phyloP scores from a whole-genome alignment of 441 rosid genomes.

The Pelargonium cotyledonis region DNA sequence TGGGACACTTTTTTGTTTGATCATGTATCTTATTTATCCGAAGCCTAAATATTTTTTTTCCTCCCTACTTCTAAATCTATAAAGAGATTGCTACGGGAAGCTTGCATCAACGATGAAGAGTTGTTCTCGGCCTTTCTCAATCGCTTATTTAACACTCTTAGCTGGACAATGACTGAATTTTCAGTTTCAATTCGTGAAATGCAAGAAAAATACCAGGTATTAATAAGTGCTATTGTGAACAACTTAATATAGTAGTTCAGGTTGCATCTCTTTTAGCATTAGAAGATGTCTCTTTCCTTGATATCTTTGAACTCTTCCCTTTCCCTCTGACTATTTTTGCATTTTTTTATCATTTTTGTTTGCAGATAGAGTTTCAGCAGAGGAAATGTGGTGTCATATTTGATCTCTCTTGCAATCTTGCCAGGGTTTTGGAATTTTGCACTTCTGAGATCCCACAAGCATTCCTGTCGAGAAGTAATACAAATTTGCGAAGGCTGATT shows the following conservation, averaged over 20 bases:
- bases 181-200: conserved; percentile 90
- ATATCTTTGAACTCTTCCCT: neutral
- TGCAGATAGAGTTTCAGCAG: conserved; percentile 82
- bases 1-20: conserved; percentile 10
- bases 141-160: conserved; percentile 86
- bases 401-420: conserved; percentile 92
- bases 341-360: conserved; percentile 9
- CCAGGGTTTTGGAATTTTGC: conserved; percentile 91
- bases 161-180: conserved; percentile 99
- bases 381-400: conserved; percentile 83
- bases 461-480: conserved; percentile 74
- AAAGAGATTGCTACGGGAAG: conserved; percentile 69
- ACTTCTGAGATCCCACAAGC: conserved; percentile 80
- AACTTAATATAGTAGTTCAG: conserved; percentile 2
- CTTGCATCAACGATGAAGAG: conserved; percentile 58
- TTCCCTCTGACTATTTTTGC: conserved; percentile 4
- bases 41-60: too few relatives aligned
- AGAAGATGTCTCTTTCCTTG: too few relatives aligned
- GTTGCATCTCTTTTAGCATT: neutral
- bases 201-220: conserved; percentile 94
- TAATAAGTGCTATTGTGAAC: too few relatives aligned
- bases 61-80: too few relatives aligned
- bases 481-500: conserved; percentile 85
- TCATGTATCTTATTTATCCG: neutral
- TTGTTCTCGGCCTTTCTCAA: conserved; percentile 86